Percentiles rank a stretch among this genome's conserved stretches.
Conservation (phyloP, 495 filamentous ascomycete species). For the Podospora tetraspora region DNA sequence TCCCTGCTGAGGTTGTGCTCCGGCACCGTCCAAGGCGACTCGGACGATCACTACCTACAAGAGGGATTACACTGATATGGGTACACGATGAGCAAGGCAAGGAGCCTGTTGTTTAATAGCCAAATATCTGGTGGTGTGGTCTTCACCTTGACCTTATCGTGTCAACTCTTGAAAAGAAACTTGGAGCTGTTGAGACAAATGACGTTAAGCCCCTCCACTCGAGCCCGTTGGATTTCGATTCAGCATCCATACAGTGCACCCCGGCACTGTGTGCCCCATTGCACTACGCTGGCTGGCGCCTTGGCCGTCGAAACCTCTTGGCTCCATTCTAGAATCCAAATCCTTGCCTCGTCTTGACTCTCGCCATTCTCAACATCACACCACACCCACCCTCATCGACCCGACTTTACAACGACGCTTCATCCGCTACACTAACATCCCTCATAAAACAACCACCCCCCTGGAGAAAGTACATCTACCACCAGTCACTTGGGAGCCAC, state of each 20-base stretch:
- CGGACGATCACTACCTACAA: not conserved
- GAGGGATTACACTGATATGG: not conserved
- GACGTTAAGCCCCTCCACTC: too few relatives aligned
- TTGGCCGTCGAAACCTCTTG: not conserved
- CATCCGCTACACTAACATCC: conserved; percentile 20
- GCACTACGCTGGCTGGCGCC: not conserved
- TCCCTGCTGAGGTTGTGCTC: not conserved
- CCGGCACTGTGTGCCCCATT: not conserved
- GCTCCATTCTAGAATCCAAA: conserved; percentile 1
- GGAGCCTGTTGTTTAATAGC: too few relatives aligned
- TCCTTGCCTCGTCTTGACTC: not conserved
- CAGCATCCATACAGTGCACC: not conserved
- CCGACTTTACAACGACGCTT: not conserved
- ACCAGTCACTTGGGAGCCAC: conserved; percentile 48
- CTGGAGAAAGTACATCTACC: conserved; percentile 55
- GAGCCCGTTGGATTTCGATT: not conserved
- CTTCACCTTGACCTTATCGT: not conserved
- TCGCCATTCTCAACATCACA: not conserved
- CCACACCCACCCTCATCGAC: not conserved
- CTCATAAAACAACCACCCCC: conserved; percentile 14
- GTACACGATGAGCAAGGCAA: not conserved
- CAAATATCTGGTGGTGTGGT: not conserved
- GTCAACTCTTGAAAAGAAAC: not conserved
- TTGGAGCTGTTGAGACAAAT: not conserved
- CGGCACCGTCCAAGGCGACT: not conserved